Evolutionary conservation across 2,329 filamentous ascomycete species (phyloP).

Genomic region (Penicillium sclerotigenum): DNA sequence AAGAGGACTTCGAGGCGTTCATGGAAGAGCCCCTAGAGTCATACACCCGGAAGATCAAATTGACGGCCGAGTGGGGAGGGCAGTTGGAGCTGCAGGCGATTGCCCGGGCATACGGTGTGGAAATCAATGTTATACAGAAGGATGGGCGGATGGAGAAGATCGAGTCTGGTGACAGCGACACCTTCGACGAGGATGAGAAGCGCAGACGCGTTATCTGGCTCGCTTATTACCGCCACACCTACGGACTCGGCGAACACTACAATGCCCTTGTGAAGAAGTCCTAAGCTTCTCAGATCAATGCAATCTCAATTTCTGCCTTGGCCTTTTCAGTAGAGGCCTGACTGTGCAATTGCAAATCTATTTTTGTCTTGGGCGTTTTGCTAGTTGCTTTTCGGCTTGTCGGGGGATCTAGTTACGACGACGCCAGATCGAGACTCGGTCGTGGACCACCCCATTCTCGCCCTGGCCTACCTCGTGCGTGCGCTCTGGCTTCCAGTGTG

Average conservation of each 20-base stretch:
- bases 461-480: constrained; percentile 56
- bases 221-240: constrained; percentile 91
- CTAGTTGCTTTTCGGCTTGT: neutral
- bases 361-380: neutral
- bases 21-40: constrained; percentile 72
- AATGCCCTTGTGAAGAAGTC: constrained; percentile 68
- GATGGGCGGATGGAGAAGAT: constrained; percentile 79
- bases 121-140: constrained; percentile 79
- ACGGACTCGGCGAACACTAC: constrained; percentile 94
- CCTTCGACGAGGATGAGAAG: constrained; percentile 42
- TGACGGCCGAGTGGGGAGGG: constrained; percentile 94
- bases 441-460: constrained; percentile 39
- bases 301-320: neutral
- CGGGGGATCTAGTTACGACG: constrained; percentile 27
- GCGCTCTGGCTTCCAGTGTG: constrained; percentile 54
- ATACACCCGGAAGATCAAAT: constrained; percentile 72
- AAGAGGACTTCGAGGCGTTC: constrained; percentile 81
- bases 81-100: constrained; percentile 86
- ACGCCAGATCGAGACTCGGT: constrained; percentile 46
- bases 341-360: neutral
- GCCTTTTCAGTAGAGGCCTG: neutral
- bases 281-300: constrained; percentile 13
- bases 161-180: constrained; percentile 47
- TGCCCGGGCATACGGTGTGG: constrained; percentile 72
- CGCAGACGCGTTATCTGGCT: constrained; percentile 70